A percentile compares a stretch with the other conserved stretches of the same genome.
These are phyloP conservation scores for Adiantum capillusveneris DNA, from an alignment of 75 land plant species.

Conservation along the genomic window DNA sequence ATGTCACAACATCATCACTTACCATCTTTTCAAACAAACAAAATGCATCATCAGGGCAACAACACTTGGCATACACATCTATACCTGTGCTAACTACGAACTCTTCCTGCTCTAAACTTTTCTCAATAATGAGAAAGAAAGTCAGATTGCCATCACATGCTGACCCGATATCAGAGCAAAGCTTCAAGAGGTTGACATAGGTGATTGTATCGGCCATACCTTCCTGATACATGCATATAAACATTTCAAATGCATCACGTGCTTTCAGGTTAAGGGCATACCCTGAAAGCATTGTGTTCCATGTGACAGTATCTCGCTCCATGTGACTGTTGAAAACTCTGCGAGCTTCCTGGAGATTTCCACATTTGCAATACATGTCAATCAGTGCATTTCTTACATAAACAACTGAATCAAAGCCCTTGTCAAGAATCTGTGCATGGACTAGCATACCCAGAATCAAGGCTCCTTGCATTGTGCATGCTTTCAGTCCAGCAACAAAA, in stretches of 20 bases:
- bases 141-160: no score
- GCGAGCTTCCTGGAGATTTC: conserved; percentile 19
- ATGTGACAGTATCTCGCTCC: conserved; percentile 21
- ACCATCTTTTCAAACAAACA: conserved; percentile 41
- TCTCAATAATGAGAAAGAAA: no score
- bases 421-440: conserved; percentile 23
- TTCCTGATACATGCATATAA: conserved; percentile 4
- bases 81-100: conserved; percentile 25
- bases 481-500: conserved; percentile 22
- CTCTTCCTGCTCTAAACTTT: background rate
- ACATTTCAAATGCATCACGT: conserved; percentile 3
- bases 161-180: background rate
- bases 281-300: conserved; percentile 24
- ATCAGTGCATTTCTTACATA: conserved; percentile 31
- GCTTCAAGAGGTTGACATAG: conserved; percentile 10
- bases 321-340: conserved; percentile 13
- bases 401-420: conserved; percentile 9
- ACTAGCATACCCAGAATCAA: conserved; percentile 28
- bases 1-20: conserved; percentile 29
- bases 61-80: conserved; percentile 60
- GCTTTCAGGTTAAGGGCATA: conserved; percentile 9
- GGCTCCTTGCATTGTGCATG: conserved; percentile 20
- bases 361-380: conserved; percentile 47
- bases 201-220: conserved; percentile 11
- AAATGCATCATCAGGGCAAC: conserved; percentile 32